Conservation (phyloP, 805 yeast genomes). For the Yamadazyma laniorum region DNA sequence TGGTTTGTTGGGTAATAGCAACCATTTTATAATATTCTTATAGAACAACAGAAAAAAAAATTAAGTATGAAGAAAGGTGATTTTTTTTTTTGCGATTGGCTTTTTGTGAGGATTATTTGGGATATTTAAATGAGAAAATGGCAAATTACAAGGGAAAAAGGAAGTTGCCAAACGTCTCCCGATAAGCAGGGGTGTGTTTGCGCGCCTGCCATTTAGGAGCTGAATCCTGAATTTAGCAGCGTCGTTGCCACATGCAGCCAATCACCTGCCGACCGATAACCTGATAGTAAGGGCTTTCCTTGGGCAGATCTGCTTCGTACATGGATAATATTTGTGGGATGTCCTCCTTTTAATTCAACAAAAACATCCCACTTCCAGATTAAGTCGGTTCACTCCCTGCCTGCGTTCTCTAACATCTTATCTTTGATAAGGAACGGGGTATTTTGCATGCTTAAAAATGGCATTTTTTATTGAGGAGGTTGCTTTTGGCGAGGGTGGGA, state of each 20-base stretch:
- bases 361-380: not conserved
- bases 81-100: constrained; percentile 1
- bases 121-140: constrained; percentile 2
- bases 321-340: too few species aligned
- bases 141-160: not conserved
- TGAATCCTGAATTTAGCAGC: not conserved
- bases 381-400: not conserved
- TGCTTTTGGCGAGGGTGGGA: too few species aligned
- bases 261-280: constrained; percentile 7
- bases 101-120: constrained; percentile 7
- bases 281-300: constrained; percentile 3
- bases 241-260: constrained; percentile 4
- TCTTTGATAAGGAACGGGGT: too few species aligned
- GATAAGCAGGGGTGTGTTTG: not conserved
- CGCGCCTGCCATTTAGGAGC: not conserved
- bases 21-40: constrained; percentile 24
- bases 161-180: not conserved
- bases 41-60: constrained; percentile 8
- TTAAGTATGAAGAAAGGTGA: constrained; percentile 4
- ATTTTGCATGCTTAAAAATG: too few species aligned
- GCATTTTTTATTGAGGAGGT: too few species aligned
- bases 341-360: not conserved
- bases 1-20: constrained; percentile 62
- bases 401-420: not conserved
- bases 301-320: not conserved